Conservation (phyloP, 2,329 filamentous ascomycete species). For the Pleoardoris graminearum region DNA sequence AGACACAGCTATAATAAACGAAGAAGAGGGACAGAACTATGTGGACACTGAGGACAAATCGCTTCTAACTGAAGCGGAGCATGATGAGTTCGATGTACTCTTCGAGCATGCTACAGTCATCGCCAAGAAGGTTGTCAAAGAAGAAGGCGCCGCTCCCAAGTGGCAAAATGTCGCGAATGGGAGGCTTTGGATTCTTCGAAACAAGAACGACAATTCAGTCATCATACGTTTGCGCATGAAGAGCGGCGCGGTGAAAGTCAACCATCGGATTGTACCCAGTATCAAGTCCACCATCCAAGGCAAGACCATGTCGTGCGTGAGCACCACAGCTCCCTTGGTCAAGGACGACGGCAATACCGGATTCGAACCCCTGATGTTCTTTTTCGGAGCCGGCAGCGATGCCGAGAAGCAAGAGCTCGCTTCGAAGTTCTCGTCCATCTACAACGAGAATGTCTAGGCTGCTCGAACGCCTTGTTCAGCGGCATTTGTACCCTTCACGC, state of each 20-base stretch:
- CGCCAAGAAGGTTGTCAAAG: slow-evolving; percentile 32
- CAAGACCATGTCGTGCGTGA: slow-evolving; percentile 35
- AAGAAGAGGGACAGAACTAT: slow-evolving; percentile 34
- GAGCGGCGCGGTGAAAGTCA: slow-evolving; percentile 37
- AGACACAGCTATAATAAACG: slow-evolving; percentile 29
- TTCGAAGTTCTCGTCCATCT: slow-evolving; percentile 33
- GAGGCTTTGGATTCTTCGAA: slow-evolving; percentile 42
- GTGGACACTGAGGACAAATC: slow-evolving; percentile 36
- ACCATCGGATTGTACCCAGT: slow-evolving; percentile 36
- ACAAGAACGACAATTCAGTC: slow-evolving; percentile 39
- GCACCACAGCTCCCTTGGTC: slow-evolving; percentile 21
- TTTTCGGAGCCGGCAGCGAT: slow-evolving; percentile 24
- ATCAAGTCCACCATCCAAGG: slow-evolving; percentile 29
- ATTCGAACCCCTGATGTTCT: slow-evolving; percentile 23
- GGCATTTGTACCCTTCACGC: no score
- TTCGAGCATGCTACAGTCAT: slow-evolving; percentile 37
- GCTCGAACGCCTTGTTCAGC: background rate
- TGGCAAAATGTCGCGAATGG: slow-evolving; percentile 41
- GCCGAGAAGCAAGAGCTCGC: slow-evolving; percentile 25
- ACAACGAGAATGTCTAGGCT: slow-evolving; percentile 27
- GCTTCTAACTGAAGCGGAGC: slow-evolving; percentile 39
- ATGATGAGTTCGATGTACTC: slow-evolving; percentile 34
- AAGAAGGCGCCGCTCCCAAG: slow-evolving; percentile 19
- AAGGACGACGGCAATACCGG: slow-evolving; percentile 31
- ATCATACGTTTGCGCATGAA: slow-evolving; percentile 40